Base-by-base conservation (phyloP, 2,329 filamentous ascomycete species). In the Calonectria montana region DNA sequence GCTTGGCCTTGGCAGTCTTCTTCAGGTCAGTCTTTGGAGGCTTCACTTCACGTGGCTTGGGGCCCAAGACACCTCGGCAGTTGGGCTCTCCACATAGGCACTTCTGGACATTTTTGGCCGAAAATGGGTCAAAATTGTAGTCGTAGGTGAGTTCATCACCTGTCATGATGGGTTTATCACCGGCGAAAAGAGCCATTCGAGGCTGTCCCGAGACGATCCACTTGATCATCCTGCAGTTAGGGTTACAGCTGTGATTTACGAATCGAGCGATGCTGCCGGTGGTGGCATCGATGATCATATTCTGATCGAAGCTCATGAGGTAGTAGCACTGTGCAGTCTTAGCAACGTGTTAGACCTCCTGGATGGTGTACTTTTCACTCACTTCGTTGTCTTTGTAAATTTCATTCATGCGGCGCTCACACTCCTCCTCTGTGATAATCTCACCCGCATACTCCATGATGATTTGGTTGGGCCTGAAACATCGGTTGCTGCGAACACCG, bases 361-460 rank as follows among this genome's bases (percentile, higher is more conserved):
- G 67, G 4, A 8, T 41, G 23, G 13, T 37, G 55, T 31, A 12
- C 18, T 27, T 27, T 10, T 37, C 23, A 83, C 91, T 83, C 82
- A 97, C 95, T 85, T 97, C 93, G 78, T 98, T 97, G 81, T 98
- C 91, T 83, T 97, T 97, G 86, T 99, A 99, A 71, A 94, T 90
- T 74, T 96, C 93, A 71, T 94, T 95, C 96, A 98, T 98, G 67
- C 97, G 92, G 57, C 94, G 91, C 81, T 98, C 95, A 80, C 96
- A 98, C 82, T 99, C 97, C 35, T 93, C 92, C 80, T 97, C 95
- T 0, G 95, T 98, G 80, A 99, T 97, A 77, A 99, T 98, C 84
- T 99, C 97, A 47, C 97, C 97, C 0, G 96, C 96, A 81, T 99
- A 99, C 81, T 99, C 97, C 85, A 98, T 96, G 80, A 99, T 98